Evolutionary conservation across 768 basidiomycete species (phyloP).

Genomic region (Boletus sp.): DNA sequence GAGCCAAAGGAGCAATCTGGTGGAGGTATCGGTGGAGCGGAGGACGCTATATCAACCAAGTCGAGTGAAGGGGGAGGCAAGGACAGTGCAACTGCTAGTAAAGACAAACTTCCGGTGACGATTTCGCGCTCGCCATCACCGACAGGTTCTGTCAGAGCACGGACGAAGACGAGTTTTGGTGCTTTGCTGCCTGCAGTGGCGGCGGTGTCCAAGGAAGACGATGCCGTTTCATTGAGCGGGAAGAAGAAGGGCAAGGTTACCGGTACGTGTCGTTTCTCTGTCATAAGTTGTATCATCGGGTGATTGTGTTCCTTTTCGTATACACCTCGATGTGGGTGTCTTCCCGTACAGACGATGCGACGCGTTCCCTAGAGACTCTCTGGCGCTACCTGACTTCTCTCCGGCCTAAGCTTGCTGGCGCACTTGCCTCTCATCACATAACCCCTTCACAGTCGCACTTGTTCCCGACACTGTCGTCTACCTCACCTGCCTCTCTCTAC

Average conservation of each 20-base stretch:
- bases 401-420: constrained; percentile 80
- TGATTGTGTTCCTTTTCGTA: background rate
- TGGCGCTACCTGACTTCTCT: constrained; percentile 87
- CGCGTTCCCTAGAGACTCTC: constrained; percentile 81
- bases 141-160: constrained; percentile 45
- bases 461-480: constrained; percentile 67
- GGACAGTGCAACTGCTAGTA: constrained; percentile 18
- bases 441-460: constrained; percentile 69
- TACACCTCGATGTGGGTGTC: background rate
- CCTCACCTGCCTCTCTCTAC: constrained; percentile 73
- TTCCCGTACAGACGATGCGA: constrained; percentile 49
- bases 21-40: constrained; percentile 5
- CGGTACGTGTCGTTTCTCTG: constrained; percentile 32
- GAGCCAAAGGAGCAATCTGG: constrained; percentile 10
- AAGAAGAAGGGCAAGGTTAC: constrained; percentile 33
- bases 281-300: background rate
- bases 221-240: constrained; percentile 50
- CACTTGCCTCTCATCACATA: constrained; percentile 66
- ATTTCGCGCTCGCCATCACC: constrained; percentile 34
- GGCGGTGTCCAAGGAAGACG: constrained; percentile 55
- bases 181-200: constrained; percentile 36
- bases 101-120: constrained; percentile 18
- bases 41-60: constrained; percentile 29
- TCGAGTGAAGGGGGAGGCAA: constrained; percentile 27
- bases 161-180: constrained; percentile 57